A percentile compares a stretch with the other conserved stretches of the same genome.
Evolutionary conservation across 208 protist genomes (phyloP).

Genomic region (Lotmaria passim): DNA sequence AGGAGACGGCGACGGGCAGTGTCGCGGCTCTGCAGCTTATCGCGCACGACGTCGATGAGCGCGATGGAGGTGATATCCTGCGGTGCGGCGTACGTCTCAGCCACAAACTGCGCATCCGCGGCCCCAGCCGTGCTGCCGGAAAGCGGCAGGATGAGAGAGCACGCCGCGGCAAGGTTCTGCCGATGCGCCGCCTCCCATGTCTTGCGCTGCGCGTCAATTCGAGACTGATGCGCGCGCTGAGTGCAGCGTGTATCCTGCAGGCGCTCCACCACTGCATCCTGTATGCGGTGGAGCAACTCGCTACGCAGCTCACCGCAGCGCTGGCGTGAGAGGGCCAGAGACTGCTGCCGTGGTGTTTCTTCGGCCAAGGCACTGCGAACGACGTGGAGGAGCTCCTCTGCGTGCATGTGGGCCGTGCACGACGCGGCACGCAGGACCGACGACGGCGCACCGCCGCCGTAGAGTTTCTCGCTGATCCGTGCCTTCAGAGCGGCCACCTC

Average conservation of each 20-base stretch:
- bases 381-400: constrained; percentile 51
- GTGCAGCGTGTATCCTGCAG: constrained; percentile 45
- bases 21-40: constrained; percentile 36
- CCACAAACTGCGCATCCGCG: constrained; percentile 8
- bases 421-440: background rate
- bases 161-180: constrained; percentile 50
- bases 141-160: constrained; percentile 33
- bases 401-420: constrained; percentile 32
- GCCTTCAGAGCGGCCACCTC: constrained; percentile 30
- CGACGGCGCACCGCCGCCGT: constrained; percentile 12
- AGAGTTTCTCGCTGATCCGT: constrained; percentile 36
- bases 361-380: constrained; percentile 26
- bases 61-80: constrained; percentile 38
- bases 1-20: constrained; percentile 17
- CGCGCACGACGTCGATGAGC: constrained; percentile 38
- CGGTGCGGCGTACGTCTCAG: constrained; percentile 46
- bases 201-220: constrained; percentile 47
- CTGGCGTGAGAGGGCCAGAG: constrained; percentile 21
- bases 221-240: constrained; percentile 53
- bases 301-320: constrained; percentile 37
- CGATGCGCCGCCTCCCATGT: constrained; percentile 69
- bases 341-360: constrained; percentile 30
- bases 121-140: constrained; percentile 16
- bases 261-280: constrained; percentile 41
- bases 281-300: constrained; percentile 23